Conservation (phyloP, 306 rosid species). For the Vigna mungo region DNA sequence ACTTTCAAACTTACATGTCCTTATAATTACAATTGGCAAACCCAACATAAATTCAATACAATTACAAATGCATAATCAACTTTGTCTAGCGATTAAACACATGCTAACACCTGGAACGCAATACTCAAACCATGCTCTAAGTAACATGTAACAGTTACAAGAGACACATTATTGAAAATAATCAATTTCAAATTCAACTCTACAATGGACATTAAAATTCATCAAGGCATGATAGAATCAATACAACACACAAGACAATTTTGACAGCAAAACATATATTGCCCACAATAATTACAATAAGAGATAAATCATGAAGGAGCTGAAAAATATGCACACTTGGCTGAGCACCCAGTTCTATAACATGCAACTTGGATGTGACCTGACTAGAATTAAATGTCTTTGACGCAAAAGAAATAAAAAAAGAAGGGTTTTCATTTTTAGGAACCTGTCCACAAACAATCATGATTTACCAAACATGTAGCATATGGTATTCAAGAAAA, state of each 20-base stretch:
- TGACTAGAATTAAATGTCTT: constrained; percentile 97
- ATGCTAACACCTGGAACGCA: constrained; percentile 18
- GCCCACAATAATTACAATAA: constrained; percentile 35
- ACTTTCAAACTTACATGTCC: too few relatives aligned
- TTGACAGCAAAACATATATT: constrained; percentile 15
- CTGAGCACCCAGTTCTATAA: constrained; percentile 99
- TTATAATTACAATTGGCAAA: constrained; percentile 31
- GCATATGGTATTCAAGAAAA: constrained; percentile 18
- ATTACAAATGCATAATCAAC: background rate
- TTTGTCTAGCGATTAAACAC: background rate
- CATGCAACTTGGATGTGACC: constrained; percentile 81
- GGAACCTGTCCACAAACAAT: constrained; percentile 69
- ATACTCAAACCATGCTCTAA: constrained; percentile 18
- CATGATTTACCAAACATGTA: constrained; percentile 5
- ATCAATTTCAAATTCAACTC: constrained; percentile 27
- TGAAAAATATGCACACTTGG: constrained; percentile 70
- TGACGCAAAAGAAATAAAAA: constrained; percentile 90
- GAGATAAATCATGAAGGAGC: constrained; percentile 25
- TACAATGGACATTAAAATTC: constrained; percentile 26
- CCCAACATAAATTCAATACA: constrained; percentile 18
- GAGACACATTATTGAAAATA: constrained; percentile 9
- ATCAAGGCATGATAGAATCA: constrained; percentile 10
- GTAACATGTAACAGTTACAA: constrained; percentile 7
- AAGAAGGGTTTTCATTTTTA: constrained; percentile 91
- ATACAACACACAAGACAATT: constrained; percentile 5